Evolutionary conservation across 2,329 filamentous ascomycete species (phyloP).

Genomic region (Aspergillus glaucus): DNA sequence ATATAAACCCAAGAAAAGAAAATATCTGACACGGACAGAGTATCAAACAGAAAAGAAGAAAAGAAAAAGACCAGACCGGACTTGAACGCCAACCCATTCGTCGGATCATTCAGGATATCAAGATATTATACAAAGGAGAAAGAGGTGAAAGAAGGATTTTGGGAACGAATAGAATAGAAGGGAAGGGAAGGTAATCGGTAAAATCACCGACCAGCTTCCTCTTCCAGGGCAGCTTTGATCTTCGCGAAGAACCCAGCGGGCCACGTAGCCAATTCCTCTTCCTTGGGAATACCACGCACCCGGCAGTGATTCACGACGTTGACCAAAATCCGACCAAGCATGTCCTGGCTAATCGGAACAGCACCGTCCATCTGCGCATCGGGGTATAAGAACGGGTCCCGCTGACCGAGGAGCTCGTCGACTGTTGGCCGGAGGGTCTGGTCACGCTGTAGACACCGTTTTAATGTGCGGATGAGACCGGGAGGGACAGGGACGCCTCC

Average conservation of each 20-base stretch:
- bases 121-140: slow-evolving; percentile 10
- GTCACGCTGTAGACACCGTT: slow-evolving; percentile 54
- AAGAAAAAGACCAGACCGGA: slow-evolving; percentile 1
- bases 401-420: slow-evolving; percentile 49
- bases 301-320: slow-evolving; percentile 56
- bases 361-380: slow-evolving; percentile 42
- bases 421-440: slow-evolving; percentile 52
- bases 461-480: slow-evolving; percentile 50
- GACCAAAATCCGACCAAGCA: slow-evolving; percentile 53
- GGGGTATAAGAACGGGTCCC: slow-evolving; percentile 54
- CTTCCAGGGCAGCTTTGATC: slow-evolving; percentile 41
- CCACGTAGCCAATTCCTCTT: slow-evolving; percentile 49
- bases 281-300: slow-evolving; percentile 49
- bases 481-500: slow-evolving; percentile 48
- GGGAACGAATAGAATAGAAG: slow-evolving; percentile 5
- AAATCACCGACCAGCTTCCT: slow-evolving; percentile 27
- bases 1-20: slow-evolving; percentile 9
- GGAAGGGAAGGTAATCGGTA: slow-evolving; percentile 5
- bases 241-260: slow-evolving; percentile 44
- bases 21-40: slow-evolving; percentile 2
- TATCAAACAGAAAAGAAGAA: slow-evolving; percentile 9
- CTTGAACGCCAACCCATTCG: slow-evolving; percentile 10
- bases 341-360: slow-evolving; percentile 51
- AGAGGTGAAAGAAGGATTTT: slow-evolving; percentile 20
- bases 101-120: slow-evolving; percentile 23